Percentiles rank a stretch among this genome's conserved stretches.
These are phyloP conservation scores for Asterella californica DNA, from an alignment of 225 moss, liverwort and hornwort species.

Conservation along the genomic window DNA sequence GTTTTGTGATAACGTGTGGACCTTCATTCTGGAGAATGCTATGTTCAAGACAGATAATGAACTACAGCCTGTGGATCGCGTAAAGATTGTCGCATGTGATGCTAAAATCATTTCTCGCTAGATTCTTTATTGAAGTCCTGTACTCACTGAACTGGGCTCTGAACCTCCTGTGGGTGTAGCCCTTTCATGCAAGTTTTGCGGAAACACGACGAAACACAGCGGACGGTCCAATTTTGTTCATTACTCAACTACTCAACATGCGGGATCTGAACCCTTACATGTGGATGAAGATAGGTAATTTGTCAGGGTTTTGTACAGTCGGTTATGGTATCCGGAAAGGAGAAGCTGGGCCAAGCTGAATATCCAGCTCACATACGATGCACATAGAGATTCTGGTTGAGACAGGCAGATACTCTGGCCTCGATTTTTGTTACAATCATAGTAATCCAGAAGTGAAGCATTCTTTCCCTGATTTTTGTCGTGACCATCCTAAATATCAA, in stretches of 20 bases:
- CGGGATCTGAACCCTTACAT: constrained; percentile 27
- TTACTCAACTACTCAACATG: constrained; percentile 20
- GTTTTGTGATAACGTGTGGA: constrained; percentile 97
- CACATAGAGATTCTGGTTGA: neutral
- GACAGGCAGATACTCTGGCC: neutral
- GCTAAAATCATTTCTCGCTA: constrained; percentile 79
- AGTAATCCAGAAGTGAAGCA: too few species aligned
- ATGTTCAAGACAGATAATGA: constrained; percentile 78
- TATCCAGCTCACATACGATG: neutral
- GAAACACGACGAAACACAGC: neutral
- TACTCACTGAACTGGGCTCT: neutral
- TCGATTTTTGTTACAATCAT: neutral
- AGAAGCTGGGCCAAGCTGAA: constrained; percentile 15
- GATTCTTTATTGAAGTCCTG: neutral
- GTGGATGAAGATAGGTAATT: constrained; percentile 8
- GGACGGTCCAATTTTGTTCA: constrained; percentile 14
- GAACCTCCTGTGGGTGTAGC: neutral
- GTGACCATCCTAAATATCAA: too few species aligned
- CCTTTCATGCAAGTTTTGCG: constrained; percentile 9
- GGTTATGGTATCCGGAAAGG: constrained; percentile 5
- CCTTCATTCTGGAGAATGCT: constrained; percentile 91
- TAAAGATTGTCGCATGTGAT: constrained; percentile 98
- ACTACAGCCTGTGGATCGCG: constrained; percentile 59
- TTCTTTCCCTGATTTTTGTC: too few species aligned
- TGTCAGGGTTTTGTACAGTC: constrained; percentile 21